Evolutionary conservation across 1,139 yeast species (phyloP).

Genomic region (Pichia inconspicua): DNA sequence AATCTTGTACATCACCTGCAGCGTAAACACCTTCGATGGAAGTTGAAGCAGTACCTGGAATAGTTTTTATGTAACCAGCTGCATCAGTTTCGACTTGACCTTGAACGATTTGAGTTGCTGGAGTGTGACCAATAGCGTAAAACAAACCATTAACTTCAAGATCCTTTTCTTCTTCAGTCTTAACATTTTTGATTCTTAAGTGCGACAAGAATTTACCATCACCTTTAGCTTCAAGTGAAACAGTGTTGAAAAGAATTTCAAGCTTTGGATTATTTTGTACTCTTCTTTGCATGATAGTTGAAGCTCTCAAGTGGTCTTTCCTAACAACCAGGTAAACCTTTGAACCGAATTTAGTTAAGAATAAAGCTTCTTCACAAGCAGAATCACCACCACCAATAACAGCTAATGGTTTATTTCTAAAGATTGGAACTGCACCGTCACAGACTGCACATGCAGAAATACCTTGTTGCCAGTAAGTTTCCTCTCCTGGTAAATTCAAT

Average conservation of each 20-base stretch:
- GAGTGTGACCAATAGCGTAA: conserved; percentile 96
- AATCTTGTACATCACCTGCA: conserved; percentile 98
- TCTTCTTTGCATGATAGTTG: conserved; percentile 94
- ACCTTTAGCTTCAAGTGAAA: conserved; percentile 83
- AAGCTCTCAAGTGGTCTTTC: conserved; percentile 89
- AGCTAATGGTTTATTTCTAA: conserved; percentile 94
- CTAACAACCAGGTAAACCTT: conserved; percentile 90
- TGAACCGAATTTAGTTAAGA: conserved; percentile 93
- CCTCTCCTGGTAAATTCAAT: conserved; percentile 91
- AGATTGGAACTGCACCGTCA: conserved; percentile 98
- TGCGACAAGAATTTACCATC: conserved; percentile 69
- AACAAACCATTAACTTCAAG: conserved; percentile 84
- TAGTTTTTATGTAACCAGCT: conserved; percentile 78
- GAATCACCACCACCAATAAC: conserved; percentile 99
- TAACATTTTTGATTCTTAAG: conserved; percentile 58
- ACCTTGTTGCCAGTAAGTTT: conserved; percentile 97
- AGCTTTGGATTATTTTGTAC: conserved; percentile 76
- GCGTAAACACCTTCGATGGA: conserved; percentile 92
- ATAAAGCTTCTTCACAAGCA: conserved; percentile 97
- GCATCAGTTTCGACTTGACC: conserved; percentile 80
- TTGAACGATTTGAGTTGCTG: conserved; percentile 79
- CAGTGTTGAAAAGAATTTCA: conserved; percentile 84
- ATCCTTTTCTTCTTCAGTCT: conserved; percentile 60
- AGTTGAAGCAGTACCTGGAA: conserved; percentile 82
- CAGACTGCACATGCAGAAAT: conserved; percentile 99